phyloP scores from a whole-genome alignment of 129 eudicot genomes.

The Dittrichia graveolens region DNA sequence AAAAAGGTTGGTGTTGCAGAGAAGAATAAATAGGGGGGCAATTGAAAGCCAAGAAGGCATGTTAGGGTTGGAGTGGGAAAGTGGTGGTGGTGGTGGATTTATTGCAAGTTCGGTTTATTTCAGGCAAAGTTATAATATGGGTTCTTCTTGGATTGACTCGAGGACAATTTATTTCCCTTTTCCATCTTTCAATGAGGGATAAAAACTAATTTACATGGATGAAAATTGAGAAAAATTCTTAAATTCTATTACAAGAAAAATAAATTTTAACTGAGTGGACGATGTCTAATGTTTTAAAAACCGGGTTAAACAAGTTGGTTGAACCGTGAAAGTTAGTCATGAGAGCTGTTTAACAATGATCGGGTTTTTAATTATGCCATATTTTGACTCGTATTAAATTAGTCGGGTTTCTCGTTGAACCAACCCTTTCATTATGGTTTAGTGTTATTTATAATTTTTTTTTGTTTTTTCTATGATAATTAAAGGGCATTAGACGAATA shows the following conservation, averaged over 20 bases:
- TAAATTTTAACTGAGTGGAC: slow-evolving; percentile 1
- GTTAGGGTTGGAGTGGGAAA: slow-evolving; percentile 42
- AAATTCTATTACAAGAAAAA: slow-evolving; percentile 23
- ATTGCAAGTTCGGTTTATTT: slow-evolving; percentile 35
- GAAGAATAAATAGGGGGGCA: slow-evolving; percentile 42
- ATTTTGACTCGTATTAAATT: too few relatives aligned
- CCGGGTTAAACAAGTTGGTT: too few relatives aligned
- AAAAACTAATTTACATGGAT: slow-evolving; percentile 36
- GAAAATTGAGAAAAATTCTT: slow-evolving; percentile 25
- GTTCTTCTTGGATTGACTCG: slow-evolving; percentile 48
- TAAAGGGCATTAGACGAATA: too few relatives aligned
- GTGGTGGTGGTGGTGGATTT: slow-evolving; percentile 38
- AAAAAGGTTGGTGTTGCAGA: slow-evolving; percentile 45
- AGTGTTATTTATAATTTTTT: too few relatives aligned
- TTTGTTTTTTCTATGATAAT: too few relatives aligned
- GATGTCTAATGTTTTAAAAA: too few relatives aligned
- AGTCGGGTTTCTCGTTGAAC: too few relatives aligned
- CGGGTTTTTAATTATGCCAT: too few relatives aligned
- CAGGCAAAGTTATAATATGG: slow-evolving; percentile 43
- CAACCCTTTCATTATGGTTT: too few relatives aligned
- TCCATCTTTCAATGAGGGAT: slow-evolving; percentile 43
- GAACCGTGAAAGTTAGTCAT: too few relatives aligned
- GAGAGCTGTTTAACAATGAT: too few relatives aligned
- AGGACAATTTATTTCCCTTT: slow-evolving; percentile 43
- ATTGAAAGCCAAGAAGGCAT: slow-evolving; percentile 29